These are phyloP conservation scores for Eimeria necatrix DNA, from an alignment of 169 alveolate genomes.

Conservation along the genomic window DNA sequence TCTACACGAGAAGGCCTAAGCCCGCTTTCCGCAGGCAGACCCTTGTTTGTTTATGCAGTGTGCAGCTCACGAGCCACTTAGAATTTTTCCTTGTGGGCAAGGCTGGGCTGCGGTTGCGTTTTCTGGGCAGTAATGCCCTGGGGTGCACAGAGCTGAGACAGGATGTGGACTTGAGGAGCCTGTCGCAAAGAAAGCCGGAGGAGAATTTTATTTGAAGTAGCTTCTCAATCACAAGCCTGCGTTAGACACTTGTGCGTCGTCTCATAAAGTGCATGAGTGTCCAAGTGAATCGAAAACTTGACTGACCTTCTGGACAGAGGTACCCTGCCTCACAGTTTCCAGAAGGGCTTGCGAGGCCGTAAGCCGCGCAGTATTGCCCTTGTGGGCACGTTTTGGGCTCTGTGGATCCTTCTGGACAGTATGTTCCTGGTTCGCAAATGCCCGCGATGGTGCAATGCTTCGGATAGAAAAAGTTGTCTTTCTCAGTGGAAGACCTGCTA, in stretches of 20 bases:
- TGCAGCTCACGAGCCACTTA: constrained; percentile 48
- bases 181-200: not conserved
- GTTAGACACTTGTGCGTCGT: not conserved
- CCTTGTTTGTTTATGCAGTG: not conserved
- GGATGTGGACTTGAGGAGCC: constrained; percentile 64
- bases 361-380: constrained; percentile 72
- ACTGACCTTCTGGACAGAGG: constrained; percentile 67
- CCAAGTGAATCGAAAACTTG: not conserved
- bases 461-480: constrained; percentile 50
- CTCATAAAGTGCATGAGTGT: not conserved
- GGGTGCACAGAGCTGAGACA: constrained; percentile 39
- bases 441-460: constrained; percentile 57
- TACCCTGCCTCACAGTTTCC: constrained; percentile 72
- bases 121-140: constrained; percentile 68
- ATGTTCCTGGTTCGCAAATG: constrained; percentile 82
- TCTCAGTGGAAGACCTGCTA: constrained; percentile 19
- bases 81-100: constrained; percentile 31
- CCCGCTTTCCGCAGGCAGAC: not conserved
- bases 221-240: not conserved
- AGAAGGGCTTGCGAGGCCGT: constrained; percentile 58
- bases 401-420: constrained; percentile 86
- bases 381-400: constrained; percentile 65
- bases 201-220: not conserved
- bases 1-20: not conserved
- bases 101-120: not conserved